Base-by-base conservation (phyloP, 1,284 basidiomycete species). In the Pholiota adiposa region DNA sequence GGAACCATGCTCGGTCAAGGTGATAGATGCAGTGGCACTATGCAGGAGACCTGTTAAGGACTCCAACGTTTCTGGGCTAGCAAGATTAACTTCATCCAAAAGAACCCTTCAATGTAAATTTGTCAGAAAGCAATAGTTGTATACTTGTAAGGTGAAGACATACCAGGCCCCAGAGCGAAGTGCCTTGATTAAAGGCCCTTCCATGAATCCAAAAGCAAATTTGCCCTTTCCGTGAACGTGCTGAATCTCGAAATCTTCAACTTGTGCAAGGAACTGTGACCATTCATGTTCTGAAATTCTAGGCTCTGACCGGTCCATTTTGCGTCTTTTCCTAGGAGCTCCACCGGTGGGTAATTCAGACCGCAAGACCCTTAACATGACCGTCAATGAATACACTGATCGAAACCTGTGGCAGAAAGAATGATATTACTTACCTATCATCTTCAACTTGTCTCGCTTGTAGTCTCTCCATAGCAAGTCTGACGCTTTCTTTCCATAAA, bases 11-110 rank as follows among this genome's bases (percentile, higher is more conserved):
- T 99, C 97, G 0, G 95, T 97, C 56, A 99, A 80, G 0, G 96
- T 94, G 59, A 99, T 89, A 0, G 96, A 98, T 0, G 94, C 88
- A 7, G 85, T 88, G 0, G 93, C 85, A n/a, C 90, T 87, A 67
- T 93, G 92, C 5, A 99, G 83, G 16, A 99, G 83, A 18, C 89
- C 86, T 1, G 96, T 88, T 33, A 99, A 87, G 54, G 93, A 96
- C 75, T 99, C 97, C 49, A 99, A 82, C 0, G 97, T 98, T 77
- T 99, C 97, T 31, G 96, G 82, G 48, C 92, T 94, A 0, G 97
- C 96, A 21, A 99, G 79, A 71, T 99, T 99, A 74, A 99, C 89
- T 76, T 99, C 97, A 69, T 99, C 97, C 4, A 99, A 86, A 21
- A 99, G 79, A 38, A 99, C 86, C 93, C 93, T 96, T 54, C 4